phyloP scores from a whole-genome alignment of 345 rosid species.

The Euphorbia tirucalli region DNA sequence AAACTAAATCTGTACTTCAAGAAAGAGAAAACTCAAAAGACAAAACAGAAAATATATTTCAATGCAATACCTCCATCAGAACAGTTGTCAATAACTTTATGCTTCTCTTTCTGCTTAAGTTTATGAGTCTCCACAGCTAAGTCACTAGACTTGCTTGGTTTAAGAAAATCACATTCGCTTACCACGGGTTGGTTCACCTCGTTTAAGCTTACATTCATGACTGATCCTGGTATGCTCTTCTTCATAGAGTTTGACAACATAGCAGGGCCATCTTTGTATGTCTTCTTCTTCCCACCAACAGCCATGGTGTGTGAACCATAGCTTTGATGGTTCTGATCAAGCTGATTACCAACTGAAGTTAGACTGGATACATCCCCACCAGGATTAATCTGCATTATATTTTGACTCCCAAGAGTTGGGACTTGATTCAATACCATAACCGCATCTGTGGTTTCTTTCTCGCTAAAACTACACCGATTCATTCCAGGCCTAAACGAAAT shows the following conservation, averaged over 20 bases:
- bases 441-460: conserved; percentile 81
- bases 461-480: conserved; percentile 67
- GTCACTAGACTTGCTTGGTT: conserved; percentile 36
- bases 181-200: conserved; percentile 39
- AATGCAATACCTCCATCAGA: conserved; percentile 71
- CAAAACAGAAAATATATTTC: conserved; percentile 14
- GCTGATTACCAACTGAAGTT: conserved; percentile 25
- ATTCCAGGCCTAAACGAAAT: conserved; percentile 67
- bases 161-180: conserved; percentile 46
- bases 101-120: conserved; percentile 59
- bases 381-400: conserved; percentile 38
- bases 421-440: conserved; percentile 39
- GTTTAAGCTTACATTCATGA: conserved; percentile 39
- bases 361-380: conserved; percentile 25
- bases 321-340: conserved; percentile 29
- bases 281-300: conserved; percentile 51
- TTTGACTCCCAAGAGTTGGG: conserved; percentile 31
- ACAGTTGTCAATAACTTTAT: conserved; percentile 41
- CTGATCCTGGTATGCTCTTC: conserved; percentile 40
- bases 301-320: conserved; percentile 26
- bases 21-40: conserved; percentile 10
- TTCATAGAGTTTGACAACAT: conserved; percentile 44
- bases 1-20: conserved; percentile 18
- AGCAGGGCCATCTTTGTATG: conserved; percentile 41
- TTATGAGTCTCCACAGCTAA: conserved; percentile 43